Conservation (phyloP, 2,329 filamentous ascomycete genomes). For the Aspergillus novofumigatus region DNA sequence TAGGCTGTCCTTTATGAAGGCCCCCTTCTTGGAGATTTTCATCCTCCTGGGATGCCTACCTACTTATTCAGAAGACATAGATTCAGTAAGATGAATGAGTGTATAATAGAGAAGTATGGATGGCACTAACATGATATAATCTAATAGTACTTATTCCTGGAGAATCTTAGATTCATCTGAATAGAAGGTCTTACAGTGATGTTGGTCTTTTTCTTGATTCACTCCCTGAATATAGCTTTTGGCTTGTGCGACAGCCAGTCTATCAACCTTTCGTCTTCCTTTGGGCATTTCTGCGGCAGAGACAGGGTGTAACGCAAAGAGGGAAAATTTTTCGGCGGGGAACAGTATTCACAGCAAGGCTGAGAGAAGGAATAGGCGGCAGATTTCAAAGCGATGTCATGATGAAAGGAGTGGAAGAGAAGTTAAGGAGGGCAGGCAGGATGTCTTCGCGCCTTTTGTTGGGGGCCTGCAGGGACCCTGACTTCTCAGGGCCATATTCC, state of each 20-base stretch:
- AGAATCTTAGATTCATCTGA: slow-evolving; percentile 3
- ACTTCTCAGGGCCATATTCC: no score
- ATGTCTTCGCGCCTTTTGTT: not conserved
- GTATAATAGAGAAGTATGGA: slow-evolving; percentile 2
- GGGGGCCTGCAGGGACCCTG: not conserved
- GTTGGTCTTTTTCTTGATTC: slow-evolving; percentile 7
- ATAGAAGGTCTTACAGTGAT: slow-evolving; percentile 8
- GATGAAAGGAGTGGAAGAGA: not conserved
- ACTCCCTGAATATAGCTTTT: slow-evolving; percentile 8
- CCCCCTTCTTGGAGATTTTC: slow-evolving; percentile 5
- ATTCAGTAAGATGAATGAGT: slow-evolving; percentile 6
- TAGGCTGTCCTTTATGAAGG: slow-evolving; percentile 6
- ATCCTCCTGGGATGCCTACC: slow-evolving; percentile 10
- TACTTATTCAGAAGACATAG: slow-evolving; percentile 4
- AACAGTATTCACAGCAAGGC: not conserved
- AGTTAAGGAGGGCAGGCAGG: no score
- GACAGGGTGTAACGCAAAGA: not conserved
- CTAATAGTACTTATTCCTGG: slow-evolving; percentile 8
- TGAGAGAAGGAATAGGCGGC: not conserved
- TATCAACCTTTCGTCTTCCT: slow-evolving; percentile 8
- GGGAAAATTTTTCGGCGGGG: no score
- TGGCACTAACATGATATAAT: slow-evolving; percentile 9
- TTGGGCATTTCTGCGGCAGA: slow-evolving; percentile 2
- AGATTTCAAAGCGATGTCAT: not conserved
- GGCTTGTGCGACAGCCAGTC: slow-evolving; percentile 3